A percentile compares a stretch with the other conserved stretches of the same genome.
These are phyloP conservation scores for Coemansia sp. DNA, from an alignment of 192 early-diverging fungal genomes.

Conservation along the genomic window DNA sequence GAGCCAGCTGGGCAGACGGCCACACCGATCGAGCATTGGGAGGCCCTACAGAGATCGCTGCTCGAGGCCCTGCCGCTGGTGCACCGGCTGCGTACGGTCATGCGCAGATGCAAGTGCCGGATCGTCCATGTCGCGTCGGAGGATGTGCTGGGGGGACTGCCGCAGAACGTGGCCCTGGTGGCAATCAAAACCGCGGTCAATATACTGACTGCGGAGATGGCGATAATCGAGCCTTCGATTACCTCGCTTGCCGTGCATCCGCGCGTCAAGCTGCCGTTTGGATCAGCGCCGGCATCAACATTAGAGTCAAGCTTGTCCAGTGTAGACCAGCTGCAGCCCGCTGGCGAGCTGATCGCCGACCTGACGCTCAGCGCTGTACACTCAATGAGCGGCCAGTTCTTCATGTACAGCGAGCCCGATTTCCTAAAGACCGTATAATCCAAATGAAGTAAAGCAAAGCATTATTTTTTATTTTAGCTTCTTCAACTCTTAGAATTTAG, in stretches of 20 bases:
- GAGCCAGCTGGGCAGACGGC: too few relatives aligned
- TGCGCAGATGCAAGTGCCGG: conserved; percentile 7
- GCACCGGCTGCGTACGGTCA: conserved; percentile 11
- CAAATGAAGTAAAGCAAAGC: neutral
- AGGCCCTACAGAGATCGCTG: conserved; percentile 15
- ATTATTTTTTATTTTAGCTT: neutral
- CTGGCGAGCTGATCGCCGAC: conserved; percentile 28
- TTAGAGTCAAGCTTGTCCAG: neutral
- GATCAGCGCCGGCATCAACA: neutral
- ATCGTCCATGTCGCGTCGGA: conserved; percentile 28
- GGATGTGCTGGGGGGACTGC: conserved; percentile 15
- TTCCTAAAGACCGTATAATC: neutral
- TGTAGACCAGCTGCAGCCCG: conserved; percentile 11
- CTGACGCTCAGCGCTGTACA: conserved; percentile 28
- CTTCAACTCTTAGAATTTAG: too few relatives aligned
- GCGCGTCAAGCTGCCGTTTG: conserved; percentile 1
- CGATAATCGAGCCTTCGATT: conserved; percentile 24
- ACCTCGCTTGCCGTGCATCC: conserved; percentile 33
- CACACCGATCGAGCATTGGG: conserved; percentile 33
- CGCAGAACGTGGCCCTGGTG: conserved; percentile 14
- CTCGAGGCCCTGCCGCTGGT: conserved; percentile 14
- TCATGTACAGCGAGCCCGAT: conserved; percentile 33
- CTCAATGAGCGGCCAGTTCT: conserved; percentile 26
- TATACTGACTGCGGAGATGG: conserved; percentile 31
- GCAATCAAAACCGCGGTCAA: conserved; percentile 44